These are phyloP conservation scores for Achaetomium macrosporum DNA, from an alignment of 2,329 filamentous ascomycete species.

Conservation along the genomic window DNA sequence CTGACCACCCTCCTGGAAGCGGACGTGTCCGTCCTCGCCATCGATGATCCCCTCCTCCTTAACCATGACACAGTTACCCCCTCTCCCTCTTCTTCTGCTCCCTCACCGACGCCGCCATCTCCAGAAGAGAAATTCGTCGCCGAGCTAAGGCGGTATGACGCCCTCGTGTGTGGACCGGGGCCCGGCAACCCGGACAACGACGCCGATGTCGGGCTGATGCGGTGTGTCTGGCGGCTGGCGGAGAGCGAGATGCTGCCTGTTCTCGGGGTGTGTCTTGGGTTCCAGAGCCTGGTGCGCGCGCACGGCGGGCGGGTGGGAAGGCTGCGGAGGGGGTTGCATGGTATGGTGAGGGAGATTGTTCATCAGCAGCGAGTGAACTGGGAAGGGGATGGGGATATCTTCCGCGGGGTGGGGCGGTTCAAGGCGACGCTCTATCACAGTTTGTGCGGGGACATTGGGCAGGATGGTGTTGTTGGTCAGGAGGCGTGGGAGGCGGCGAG, in stretches of 20 bases:
- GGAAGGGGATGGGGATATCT: conserved; percentile 61
- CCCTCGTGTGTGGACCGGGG: conserved; percentile 83
- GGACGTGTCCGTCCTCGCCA: conserved; percentile 64
- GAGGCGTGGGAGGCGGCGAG: conserved; percentile 33
- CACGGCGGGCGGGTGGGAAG: conserved; percentile 62
- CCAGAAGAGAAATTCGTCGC: conserved; percentile 35
- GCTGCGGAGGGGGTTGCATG: conserved; percentile 70
- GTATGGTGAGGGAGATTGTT: conserved; percentile 65
- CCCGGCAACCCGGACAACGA: conserved; percentile 71
- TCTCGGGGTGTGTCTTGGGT: conserved; percentile 83
- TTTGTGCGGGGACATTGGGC: conserved; percentile 50
- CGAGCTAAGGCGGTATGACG: conserved; percentile 61
- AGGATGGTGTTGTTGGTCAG: conserved; percentile 34
- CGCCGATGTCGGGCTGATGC: conserved; percentile 78
- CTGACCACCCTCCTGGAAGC: conserved; percentile 64
- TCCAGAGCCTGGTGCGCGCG: conserved; percentile 70
- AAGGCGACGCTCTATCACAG: conserved; percentile 74
- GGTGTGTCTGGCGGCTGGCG: conserved; percentile 63
- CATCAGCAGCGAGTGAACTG: too few species aligned
- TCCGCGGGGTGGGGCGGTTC: conserved; percentile 53
- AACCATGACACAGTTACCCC: conserved; percentile 23
- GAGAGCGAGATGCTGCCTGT: conserved; percentile 62
- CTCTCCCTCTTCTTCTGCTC: conserved; percentile 43
- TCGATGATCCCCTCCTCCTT: conserved; percentile 53
- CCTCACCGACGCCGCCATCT: conserved; percentile 30